Evolutionary conservation across 805 yeast genomes (phyloP), one percentile per base, ranked within the genome.

Genomic region (Phaffomyces antillensis): DNA sequence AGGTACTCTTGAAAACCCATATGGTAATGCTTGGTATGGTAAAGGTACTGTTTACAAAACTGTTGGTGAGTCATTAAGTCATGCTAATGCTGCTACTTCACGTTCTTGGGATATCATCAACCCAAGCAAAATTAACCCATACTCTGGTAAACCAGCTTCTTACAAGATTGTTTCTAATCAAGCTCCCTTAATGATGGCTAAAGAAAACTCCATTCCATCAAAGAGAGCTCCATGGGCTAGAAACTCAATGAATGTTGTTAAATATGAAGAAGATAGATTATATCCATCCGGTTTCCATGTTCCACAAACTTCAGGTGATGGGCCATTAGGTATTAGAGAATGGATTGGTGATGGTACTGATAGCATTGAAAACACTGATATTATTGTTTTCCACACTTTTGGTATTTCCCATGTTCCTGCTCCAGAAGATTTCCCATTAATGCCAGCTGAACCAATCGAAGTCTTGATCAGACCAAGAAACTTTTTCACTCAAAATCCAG

Each of bases 351-450:
- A 81, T 54, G 84, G 83, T 47, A 41, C 64, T 7, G 86, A 72
- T 45, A 61, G 62, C 18, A 68, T 81, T 56, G 83, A 77, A 53
- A 73, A 81, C 68, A 80, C 86, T 35, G 93, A 86, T 61, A 74
- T 85, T 49, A 74, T 85, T 43, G 67, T 81, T 56, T 86, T 79
- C 80, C 90, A 85, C 65, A 85, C 91, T 26, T 85, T 86, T 58
- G 93, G 93, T 58, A 77, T 85, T 53, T 80, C 91, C 31, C 95
- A 85, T 63, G 81, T 84, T 77, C 95, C 95, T 48, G 82, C 90
- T 13, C 91, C 93, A 48, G 93, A 85, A 69, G 95, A 85, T 65
- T 85, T 84, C 82, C 93, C 93, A 46, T 76, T 85, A 52, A 85
- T 85, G 93, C 93, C 93, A 40, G 83, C 88, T 41, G 95, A 85